These are phyloP conservation scores for Trichaptum fuscoviolaceum DNA, from an alignment of 768 basidiomycete genomes.

Conservation along the genomic window DNA sequence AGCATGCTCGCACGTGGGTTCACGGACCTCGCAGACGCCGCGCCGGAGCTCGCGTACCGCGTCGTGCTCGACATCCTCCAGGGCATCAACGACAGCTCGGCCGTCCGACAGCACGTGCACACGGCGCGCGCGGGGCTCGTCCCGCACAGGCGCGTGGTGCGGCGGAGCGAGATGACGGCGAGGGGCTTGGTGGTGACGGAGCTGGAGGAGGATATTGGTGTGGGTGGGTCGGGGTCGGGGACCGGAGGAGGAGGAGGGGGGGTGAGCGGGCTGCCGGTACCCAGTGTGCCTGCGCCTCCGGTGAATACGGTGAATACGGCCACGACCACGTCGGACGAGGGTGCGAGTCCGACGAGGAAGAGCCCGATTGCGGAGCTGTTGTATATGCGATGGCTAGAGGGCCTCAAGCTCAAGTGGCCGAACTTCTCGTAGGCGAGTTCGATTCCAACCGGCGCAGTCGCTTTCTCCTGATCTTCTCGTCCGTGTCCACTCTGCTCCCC, in stretches of 20 bases:
- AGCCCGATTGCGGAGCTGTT: constrained; percentile 93
- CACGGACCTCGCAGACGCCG: constrained; percentile 73
- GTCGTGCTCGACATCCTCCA: constrained; percentile 84
- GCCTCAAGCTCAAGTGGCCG: constrained; percentile 87
- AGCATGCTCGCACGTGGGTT: constrained; percentile 91
- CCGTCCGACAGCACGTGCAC: constrained; percentile 79
- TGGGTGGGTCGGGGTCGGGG: constrained; percentile 26
- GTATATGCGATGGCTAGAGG: constrained; percentile 97
- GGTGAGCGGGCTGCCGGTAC: background rate
- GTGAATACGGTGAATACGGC: constrained; percentile 16
- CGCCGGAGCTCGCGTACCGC: constrained; percentile 82
- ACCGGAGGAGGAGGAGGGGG: background rate
- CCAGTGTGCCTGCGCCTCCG: no score
- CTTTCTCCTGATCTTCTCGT: background rate
- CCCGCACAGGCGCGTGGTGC: constrained; percentile 72
- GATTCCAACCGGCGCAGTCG: no score
- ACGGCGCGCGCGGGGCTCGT: constrained; percentile 68
- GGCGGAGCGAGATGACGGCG: constrained; percentile 81
- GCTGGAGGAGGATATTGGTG: constrained; percentile 65
- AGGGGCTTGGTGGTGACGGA: constrained; percentile 82
- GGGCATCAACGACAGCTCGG: constrained; percentile 80
- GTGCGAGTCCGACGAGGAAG: constrained; percentile 44
- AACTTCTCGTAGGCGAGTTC: constrained; percentile 39
- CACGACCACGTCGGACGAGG: constrained; percentile 29
- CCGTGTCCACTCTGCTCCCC: background rate